Base-by-base conservation (phyloP, 2,329 filamentous ascomycete genomes). In the Ophiocordyceps sinensis region DNA sequence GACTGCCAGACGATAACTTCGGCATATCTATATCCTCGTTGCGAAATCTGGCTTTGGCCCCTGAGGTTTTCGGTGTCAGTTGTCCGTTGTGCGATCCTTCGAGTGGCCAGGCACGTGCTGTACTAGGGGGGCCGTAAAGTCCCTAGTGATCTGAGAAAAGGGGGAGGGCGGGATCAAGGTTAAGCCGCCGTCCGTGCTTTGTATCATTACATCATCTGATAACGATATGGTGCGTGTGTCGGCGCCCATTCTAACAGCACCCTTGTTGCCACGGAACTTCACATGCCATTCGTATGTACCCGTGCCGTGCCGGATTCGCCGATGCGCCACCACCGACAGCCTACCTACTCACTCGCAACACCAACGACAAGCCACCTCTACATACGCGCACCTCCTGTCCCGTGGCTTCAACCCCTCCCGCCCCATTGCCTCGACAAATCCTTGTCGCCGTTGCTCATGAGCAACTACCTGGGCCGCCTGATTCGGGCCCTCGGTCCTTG, bases 211-310 rank as follows among this genome's bases (percentile, higher is more conserved):
- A 26, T 26, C 3, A 26, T 26, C 17, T 35, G 17, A 14, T 35
- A 15, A 14, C 32, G 23, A 26, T 11, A 29, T 34, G 30, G 14
- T n/a, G 13, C 15, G 3, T n/a, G 8, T 40, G 14, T 17, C 14
- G 15, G 19, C 30, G 17, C 29, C 4, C 19, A 3, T 15, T 13
- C 36, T 35, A 19, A 39, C 21, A 28, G 23, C 19, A 5, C 23
- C 23, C 23, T 23, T 9, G 23, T 26, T 4, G 41, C 38, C 41
- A 40, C 41, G 41, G 41, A 40, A 26, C 41, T 43, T 43, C 41
- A 40, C 41, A 40, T 43, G 41, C 41, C 41, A 40, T 39, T 35
- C 37, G 30, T 11, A 21, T n/a, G n/a, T n/a, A n/a, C n/a, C 19
- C 12, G 28, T 21, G 17, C 11, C 17, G 9, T 21, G 21, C 15